Evolutionary conservation across 2,329 filamentous ascomycete genomes (phyloP), one percentile per base, ranked within the genome.

Genomic region (Ambrosiella beaveri): DNA sequence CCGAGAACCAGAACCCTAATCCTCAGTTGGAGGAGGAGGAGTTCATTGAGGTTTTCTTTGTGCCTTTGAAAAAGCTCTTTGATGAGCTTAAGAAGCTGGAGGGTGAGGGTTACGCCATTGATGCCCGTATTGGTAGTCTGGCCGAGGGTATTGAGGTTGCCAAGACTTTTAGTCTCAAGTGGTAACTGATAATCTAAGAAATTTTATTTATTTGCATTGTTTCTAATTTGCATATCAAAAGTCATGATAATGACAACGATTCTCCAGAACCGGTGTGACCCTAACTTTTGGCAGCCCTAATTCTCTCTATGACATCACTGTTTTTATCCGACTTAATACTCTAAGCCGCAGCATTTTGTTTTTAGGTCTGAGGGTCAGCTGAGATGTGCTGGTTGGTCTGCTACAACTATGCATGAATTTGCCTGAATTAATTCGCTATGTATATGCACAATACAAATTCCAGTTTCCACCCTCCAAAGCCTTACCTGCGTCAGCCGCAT

Each of bases 91-190:
- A 80, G 67, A 76, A 68, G 62, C 72, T 89, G 1, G 85, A 89
- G 65, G 71, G 71, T 1, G 73, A 88, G 62, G 87, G 87, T 0
- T 89, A 79, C 68, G 86, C 84, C 1, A 86, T 93, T 63, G 87
- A 93, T 68, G 86, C 86, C 5, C 75, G 86, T 44, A 82, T 91
- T 1, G 86, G 84, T 1, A 87, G 85, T 4, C 70, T 91, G 51
- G 87, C 86, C 0, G 86, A 91, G 68, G 86, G 86, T 0, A 82
- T 91, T 61, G 81, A 90, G 66, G 71, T 88, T 62, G 84, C 84
- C 17, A 85, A 81, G 71, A 69, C 70, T 62, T 72, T 78, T 59
- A 73, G 71, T 63, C 65, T 78, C 27, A 51, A 15, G 7, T 7
- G 17, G 12, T 51, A 36, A 15, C 7, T 13, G 44, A 74, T 61